Evolutionary conservation across 2,329 filamentous ascomycete genomes (phyloP).

Genomic region (Colletotrichum sp.): DNA sequence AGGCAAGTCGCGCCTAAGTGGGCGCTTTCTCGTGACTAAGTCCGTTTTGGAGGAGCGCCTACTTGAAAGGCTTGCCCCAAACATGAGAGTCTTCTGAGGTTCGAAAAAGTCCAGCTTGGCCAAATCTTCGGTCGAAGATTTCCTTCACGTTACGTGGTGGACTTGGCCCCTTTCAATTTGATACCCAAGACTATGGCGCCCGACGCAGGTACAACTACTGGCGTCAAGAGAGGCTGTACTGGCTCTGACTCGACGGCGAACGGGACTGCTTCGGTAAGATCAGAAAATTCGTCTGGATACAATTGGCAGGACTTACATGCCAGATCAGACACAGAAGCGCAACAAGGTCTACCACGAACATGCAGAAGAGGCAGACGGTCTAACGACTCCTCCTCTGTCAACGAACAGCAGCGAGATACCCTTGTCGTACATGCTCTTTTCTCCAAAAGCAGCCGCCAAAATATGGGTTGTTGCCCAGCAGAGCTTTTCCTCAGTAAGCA

Average conservation of each 20-base stretch:
- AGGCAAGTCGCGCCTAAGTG: neutral
- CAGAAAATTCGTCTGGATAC: neutral
- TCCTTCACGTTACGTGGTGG: neutral
- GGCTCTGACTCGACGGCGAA: neutral
- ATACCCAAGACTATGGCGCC: neutral
- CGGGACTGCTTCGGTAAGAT: neutral
- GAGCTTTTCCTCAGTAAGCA: neutral
- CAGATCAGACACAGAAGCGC: neutral
- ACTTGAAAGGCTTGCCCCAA: neutral
- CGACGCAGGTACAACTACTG: neutral
- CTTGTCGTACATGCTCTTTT: conserved; percentile 1
- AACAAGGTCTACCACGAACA: neutral
- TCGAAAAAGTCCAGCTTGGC: neutral
- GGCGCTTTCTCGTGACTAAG: neutral
- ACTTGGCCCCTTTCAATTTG: neutral
- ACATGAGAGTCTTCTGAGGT: neutral
- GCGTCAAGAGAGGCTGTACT: neutral
- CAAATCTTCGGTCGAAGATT: neutral
- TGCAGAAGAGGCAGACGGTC: neutral
- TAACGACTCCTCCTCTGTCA: neutral
- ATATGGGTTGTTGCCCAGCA: conserved; percentile 19
- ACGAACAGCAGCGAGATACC: neutral
- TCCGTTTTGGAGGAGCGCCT: neutral
- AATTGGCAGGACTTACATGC: neutral
- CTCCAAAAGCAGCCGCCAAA: neutral